Conservation (phyloP, 208 protist genomes). For the Naegleria fowleri region DNA sequence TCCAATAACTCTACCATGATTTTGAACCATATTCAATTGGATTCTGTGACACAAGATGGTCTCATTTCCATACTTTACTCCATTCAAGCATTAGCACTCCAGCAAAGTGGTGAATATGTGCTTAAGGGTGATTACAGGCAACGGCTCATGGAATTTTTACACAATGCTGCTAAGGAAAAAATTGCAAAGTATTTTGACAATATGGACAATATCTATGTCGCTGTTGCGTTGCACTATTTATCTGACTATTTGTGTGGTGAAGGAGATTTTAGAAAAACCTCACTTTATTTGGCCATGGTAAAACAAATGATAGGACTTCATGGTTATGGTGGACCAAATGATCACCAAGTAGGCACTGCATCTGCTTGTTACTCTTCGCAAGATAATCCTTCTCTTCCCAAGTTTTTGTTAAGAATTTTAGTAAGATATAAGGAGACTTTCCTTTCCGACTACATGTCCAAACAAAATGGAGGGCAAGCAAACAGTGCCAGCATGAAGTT, state of each 20-base stretch:
- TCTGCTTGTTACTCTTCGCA: background rate
- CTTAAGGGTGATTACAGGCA: background rate
- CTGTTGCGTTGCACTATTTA: background rate
- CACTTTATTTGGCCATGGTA: background rate
- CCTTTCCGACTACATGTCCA: background rate
- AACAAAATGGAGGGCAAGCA: background rate
- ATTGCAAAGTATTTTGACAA: slow-evolving; percentile 4
- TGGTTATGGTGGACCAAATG: background rate
- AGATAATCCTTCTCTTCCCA: background rate
- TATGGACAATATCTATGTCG: background rate
- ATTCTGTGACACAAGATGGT: background rate
- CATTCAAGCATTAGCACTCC: background rate
- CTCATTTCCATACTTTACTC: background rate
- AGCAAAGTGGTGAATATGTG: background rate
- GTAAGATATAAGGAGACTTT: background rate
- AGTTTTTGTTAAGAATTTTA: background rate
- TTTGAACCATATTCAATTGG: background rate
- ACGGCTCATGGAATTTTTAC: background rate
- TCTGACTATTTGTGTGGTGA: background rate
- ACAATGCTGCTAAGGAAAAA: background rate
- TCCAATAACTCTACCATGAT: background rate
- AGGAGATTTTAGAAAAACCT: background rate
- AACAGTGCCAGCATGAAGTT: background rate
- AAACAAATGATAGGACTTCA: slow-evolving; percentile 6
- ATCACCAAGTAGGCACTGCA: background rate